Evolutionary conservation across 1,139 yeast species (phyloP).

Genomic region (Geotrichum carabidarum): DNA sequence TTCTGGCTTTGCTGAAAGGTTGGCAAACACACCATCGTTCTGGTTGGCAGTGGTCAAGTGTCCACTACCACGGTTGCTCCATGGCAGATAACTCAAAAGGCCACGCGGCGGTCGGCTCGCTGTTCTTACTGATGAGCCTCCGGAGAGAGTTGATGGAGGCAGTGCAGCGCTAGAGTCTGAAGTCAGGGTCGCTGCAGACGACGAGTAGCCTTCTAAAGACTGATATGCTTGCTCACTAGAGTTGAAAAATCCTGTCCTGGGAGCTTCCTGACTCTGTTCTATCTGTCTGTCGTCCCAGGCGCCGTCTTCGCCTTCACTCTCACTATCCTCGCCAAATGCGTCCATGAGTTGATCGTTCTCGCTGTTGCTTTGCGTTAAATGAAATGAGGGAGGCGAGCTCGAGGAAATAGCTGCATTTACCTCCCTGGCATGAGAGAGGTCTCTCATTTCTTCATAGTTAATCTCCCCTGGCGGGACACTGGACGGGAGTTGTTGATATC

Average conservation of each 20-base stretch:
- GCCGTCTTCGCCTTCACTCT: slow-evolving; percentile 21
- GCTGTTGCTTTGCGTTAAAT: neutral
- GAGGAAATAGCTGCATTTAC: neutral
- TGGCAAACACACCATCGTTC: slow-evolving; percentile 88
- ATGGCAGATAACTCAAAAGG: neutral
- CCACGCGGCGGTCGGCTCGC: neutral
- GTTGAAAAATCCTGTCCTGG: neutral
- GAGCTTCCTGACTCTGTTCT: slow-evolving; percentile 11
- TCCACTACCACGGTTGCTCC: neutral
- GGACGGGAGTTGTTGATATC: neutral
- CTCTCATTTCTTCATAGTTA: no score
- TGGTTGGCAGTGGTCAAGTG: slow-evolving; percentile 31
- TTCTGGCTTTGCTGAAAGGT: slow-evolving; percentile 70
- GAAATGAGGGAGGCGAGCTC: slow-evolving; percentile 10
- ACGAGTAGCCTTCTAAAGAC: slow-evolving; percentile 4
- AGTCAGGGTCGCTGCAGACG: slow-evolving; percentile 8
- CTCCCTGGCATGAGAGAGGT: no score
- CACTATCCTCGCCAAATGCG: slow-evolving; percentile 26
- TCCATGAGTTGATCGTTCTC: slow-evolving; percentile 25
- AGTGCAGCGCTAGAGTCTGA: neutral
- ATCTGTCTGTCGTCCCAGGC: slow-evolving; percentile 26
- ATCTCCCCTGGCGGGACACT: no score
- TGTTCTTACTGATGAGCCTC: neutral
- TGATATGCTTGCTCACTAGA: slow-evolving; percentile 13
- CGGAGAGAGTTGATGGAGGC: slow-evolving; percentile 1